Conservation (phyloP, 2,329 filamentous ascomycete species). For the Cordyceps farinosa region DNA sequence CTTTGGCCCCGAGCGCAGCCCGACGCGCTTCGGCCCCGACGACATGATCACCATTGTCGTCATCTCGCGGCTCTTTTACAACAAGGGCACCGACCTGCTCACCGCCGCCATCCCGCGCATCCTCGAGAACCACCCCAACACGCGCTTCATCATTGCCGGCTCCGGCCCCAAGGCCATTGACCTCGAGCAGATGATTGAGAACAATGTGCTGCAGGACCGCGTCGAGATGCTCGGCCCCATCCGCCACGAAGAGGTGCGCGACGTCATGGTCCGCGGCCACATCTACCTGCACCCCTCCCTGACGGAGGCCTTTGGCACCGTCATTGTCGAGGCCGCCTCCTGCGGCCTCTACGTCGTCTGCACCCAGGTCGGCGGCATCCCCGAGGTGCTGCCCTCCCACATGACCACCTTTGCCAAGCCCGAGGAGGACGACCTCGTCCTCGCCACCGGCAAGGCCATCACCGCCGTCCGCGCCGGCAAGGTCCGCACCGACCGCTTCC, state of each 20-base stretch:
- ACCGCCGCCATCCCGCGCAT: slow-evolving; percentile 94
- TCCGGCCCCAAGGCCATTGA: slow-evolving; percentile 97
- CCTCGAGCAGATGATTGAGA: slow-evolving; percentile 95
- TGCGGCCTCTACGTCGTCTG: slow-evolving; percentile 96
- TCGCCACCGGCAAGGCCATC: slow-evolving; percentile 86
- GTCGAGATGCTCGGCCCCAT: slow-evolving; percentile 90
- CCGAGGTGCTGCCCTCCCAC: slow-evolving; percentile 88
- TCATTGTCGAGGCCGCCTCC: slow-evolving; percentile 94
- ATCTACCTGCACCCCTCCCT: slow-evolving; percentile 94
- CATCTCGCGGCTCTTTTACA: slow-evolving; percentile 96
- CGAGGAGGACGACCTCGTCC: slow-evolving; percentile 91
- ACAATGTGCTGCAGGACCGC: slow-evolving; percentile 87
- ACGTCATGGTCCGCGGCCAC: slow-evolving; percentile 95
- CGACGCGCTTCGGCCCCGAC: slow-evolving; percentile 70
- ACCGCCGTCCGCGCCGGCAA: slow-evolving; percentile 78
- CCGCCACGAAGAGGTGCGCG: slow-evolving; percentile 91
- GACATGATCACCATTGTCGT: slow-evolving; percentile 95
- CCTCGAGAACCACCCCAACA: slow-evolving; percentile 82
- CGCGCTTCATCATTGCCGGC: slow-evolving; percentile 94
- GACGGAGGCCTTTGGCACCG: slow-evolving; percentile 95
- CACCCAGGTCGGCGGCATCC: slow-evolving; percentile 93
- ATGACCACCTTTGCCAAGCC: slow-evolving; percentile 98
- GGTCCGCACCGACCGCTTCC: slow-evolving; percentile 88
- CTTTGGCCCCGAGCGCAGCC: slow-evolving; percentile 47
- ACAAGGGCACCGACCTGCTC: slow-evolving; percentile 96